phyloP scores from a whole-genome alignment of 1,284 basidiomycete genomes.

The Ganoderma lucidum region DNA sequence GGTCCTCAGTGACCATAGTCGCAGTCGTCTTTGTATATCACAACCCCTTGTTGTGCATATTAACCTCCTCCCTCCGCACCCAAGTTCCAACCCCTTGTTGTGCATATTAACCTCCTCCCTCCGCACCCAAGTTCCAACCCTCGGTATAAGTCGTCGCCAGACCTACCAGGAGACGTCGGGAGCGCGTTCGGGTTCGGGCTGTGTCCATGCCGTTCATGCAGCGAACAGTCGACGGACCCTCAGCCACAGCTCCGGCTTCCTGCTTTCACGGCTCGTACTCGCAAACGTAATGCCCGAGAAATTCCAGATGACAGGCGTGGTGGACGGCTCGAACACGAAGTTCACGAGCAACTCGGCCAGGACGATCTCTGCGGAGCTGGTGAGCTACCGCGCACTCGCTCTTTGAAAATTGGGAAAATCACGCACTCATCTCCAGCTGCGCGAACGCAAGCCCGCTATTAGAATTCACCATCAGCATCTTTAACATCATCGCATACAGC shows the following conservation, averaged over 20 bases:
- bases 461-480: neutral
- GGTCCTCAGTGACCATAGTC: no score
- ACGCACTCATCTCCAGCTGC: conserved; percentile 46
- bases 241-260: conserved; percentile 32
- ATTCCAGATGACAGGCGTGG: conserved; percentile 28
- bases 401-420: no score
- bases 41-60: neutral
- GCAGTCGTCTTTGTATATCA: no score
- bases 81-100: neutral
- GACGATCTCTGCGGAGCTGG: conserved; percentile 18
- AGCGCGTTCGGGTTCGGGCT: neutral
- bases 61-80: no score
- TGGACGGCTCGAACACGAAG: conserved; percentile 24
- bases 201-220: neutral
- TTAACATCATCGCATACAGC: neutral
- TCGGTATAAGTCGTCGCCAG: neutral
- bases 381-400: neutral
- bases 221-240: conserved; percentile 16
- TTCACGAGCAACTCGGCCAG: conserved; percentile 24
- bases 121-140: neutral
- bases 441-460: conserved; percentile 43
- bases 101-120: neutral
- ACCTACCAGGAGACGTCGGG: neutral
- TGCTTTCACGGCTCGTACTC: conserved; percentile 27
- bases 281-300: conserved; percentile 31